Evolutionary conservation across 75 land plant genomes (phyloP), one percentile per base, ranked within the genome.

Genomic region (Picea sitchensis): DNA sequence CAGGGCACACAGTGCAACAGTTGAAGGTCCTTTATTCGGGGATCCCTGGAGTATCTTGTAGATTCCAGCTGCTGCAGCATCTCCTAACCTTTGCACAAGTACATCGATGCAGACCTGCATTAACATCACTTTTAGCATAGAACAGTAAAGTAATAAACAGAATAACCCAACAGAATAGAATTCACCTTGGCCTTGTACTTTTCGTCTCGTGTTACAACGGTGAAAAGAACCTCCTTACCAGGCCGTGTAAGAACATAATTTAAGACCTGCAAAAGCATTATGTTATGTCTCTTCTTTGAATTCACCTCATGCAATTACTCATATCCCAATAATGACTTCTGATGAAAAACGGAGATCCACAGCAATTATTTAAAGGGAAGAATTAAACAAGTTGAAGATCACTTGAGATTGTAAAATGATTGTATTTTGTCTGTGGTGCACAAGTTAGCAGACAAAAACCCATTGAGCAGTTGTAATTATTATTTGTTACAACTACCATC

Each of bases 1-100:
- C 79, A 95, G 79, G 18, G 98, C 92, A 84, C 92, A 93, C 17
- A 95, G 82, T 62, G 95, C 89, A 30, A 88, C 86, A 63, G 81
- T 77, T 68, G 95, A 93, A 56, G 87, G 80, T 75, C 73, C 89
- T 57, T 82, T 82, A 60, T 82, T 60, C 12, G 91, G 82, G 36
- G 81, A 82, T 82, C 90, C 81, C 57, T 88, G 89, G 13, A 91
- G 87, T 59, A 91, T 64, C 77, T 93, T 87, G 83, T 89, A 95
- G 76, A 93, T 80, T 79, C 91, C 98, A 60, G 98, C 98, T 26
- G 98, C 98, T 47, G 95, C 86, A 61, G 98, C 98, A 95, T 95
- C 98, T 79, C 98, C 98, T 79, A 93, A 91, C 79, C 98, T 90
- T 81, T 93, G 98, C 72, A 95, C 95, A 62, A 95, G 75, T 14